Base-by-base conservation (phyloP, 345 rosid genomes). In the Populus simonii region DNA sequence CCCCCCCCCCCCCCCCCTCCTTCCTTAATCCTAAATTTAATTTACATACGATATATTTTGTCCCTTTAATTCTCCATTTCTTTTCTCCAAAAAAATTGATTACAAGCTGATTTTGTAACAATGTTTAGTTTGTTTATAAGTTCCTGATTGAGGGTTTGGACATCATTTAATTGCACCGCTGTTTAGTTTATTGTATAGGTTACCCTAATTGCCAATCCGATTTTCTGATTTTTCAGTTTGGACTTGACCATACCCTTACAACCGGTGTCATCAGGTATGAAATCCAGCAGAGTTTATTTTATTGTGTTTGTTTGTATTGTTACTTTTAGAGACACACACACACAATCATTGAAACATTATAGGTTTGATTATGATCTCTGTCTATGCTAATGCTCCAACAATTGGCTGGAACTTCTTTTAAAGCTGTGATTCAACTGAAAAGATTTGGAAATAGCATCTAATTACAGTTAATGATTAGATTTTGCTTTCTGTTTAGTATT, bases 231-330 rank as follows among this genome's bases (percentile, higher is more conserved):
- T 73, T 83, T 86, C 89, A 95, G 98, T 95, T 95, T 86, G 99
- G 99, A 79, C 94, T 95, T 72, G 98, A 95, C 84, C 98, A 95
- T 71, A 95, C 98, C 27, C 93, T 95, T 43, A 95, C 99, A 57
- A 95, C 97, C 74, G 99, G 98, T 31, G 98, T 95, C 72, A 95
- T 95, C 81, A 95, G 98, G 99, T 95, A 84, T 12, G 72, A 67
- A 63, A 20, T 61, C 29, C 47, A 25, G 29, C 51, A 45, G 47
- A 72, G 41, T 62, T 22, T 38, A 25, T 65, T 70, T 12, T 49
- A 27, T 12, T 57, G 23, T 38, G 16, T 55, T 55, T 39, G 29
- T 53, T 70, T 22, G 6, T 66, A 29, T 69, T 49, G 12, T 73
- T 1, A 13, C 51, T 13, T 12, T 45, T 12, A 13, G 51, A 45